phyloP scores from a whole-genome alignment of 169 alveolate species.

The Plasmodium malariae region DNA sequence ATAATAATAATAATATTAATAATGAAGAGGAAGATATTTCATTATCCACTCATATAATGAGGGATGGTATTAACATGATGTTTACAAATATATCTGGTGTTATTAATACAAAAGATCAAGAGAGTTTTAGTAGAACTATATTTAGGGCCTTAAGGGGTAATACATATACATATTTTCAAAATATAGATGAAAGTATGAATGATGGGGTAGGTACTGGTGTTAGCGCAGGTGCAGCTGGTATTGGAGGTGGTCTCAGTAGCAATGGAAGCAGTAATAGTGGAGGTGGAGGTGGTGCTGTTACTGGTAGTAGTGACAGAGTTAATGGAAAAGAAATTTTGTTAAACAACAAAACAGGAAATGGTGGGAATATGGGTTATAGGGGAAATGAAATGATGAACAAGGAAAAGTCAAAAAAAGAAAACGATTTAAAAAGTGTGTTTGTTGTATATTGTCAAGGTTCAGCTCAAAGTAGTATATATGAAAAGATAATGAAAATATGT shows the following conservation, averaged over 20 bases:
- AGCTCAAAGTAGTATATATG: constrained; percentile 88
- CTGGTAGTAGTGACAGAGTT: constrained; percentile 2
- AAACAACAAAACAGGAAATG: too few relatives aligned
- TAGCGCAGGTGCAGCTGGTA: constrained; percentile 61
- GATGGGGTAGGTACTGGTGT: constrained; percentile 79
- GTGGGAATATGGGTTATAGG: background rate
- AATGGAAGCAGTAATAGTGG: constrained; percentile 15
- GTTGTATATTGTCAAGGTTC: constrained; percentile 95
- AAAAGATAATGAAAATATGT: constrained; percentile 93
- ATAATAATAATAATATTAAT: too few relatives aligned
- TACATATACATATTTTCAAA: constrained; percentile 93
- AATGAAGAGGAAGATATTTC: constrained; percentile 78
- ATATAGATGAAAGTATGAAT: constrained; percentile 85
- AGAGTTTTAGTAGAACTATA: constrained; percentile 94
- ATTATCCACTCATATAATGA: constrained; percentile 74
- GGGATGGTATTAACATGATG: constrained; percentile 81
- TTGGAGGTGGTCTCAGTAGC: background rate
- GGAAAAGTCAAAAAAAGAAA: constrained; percentile 40
- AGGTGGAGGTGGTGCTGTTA: background rate
- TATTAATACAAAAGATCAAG: constrained; percentile 91
- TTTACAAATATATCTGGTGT: constrained; percentile 94
- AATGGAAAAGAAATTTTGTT: background rate
- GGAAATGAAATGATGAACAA: background rate
- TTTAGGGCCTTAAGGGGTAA: constrained; percentile 98
- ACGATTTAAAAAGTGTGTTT: constrained; percentile 91